Base-by-base conservation (phyloP, 208 protist genomes). In the Crithidia brevicula region DNA sequence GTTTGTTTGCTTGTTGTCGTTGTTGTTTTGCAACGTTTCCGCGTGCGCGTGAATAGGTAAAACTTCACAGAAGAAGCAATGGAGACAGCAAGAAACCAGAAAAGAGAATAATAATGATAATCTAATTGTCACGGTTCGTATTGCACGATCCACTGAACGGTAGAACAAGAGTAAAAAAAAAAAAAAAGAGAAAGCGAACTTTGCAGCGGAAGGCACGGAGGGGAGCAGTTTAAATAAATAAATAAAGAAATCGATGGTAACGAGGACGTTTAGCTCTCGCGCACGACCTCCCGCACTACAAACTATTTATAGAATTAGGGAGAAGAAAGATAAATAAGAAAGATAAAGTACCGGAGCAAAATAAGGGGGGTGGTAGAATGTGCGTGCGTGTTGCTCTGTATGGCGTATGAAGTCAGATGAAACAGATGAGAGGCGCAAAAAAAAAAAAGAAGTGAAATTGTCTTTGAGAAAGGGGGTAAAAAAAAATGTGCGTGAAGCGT, bases 281-380 rank as follows among this genome's bases (percentile, higher is more conserved):
- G n/a, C n/a, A n/a, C n/a, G n/a, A n/a, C n/a, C n/a, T n/a, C n/a
- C n/a, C n/a, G n/a, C n/a, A n/a, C n/a, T n/a, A n/a, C n/a, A n/a
- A n/a, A n/a, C n/a, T n/a, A n/a, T n/a, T n/a, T n/a, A 61, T 46
- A 50, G 59, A 36, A 59, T 7, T 43, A 31, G 38, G 25, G 8
- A 57, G 15, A 57, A 36, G 53, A 49, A 70, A 46, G 50, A 22
- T 10, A 51, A 59, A 36, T 52, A 31, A 27, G 53, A 56, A 63
- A 63, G 51, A 2, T 59, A 57, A 45, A 6, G 33, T 45, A 45
- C 3, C 42, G 22, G 25, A 18, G 10, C 11, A 13, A 28, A 43
- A 31, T 42, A 62, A 54, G 62, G 34, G 30, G 5, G 34, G 6
- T 45, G 23, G 16, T 25, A n/a, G n/a, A n/a, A n/a, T 27, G 15